Evolutionary conservation across 2,329 filamentous ascomycete species (phyloP).

Genomic region (Pseudonectria foliicola): DNA sequence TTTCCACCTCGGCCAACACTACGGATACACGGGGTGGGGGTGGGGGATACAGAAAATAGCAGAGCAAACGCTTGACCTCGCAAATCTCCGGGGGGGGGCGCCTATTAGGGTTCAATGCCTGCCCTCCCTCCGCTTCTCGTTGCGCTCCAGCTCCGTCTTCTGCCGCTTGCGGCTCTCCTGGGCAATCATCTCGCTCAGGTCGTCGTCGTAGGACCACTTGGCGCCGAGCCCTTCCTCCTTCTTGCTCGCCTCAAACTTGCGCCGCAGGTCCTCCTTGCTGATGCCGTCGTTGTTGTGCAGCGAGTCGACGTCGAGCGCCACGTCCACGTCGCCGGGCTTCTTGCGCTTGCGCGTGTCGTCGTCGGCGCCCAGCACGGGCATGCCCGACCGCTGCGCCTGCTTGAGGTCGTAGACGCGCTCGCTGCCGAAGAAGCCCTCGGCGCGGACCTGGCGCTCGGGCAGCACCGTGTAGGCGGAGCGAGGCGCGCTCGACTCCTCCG

Average conservation of each 20-base stretch:
- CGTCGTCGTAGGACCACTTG: slow-evolving; percentile 73
- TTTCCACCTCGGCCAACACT: slow-evolving; percentile 4
- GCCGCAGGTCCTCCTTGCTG: slow-evolving; percentile 75
- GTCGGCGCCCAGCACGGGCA: slow-evolving; percentile 74
- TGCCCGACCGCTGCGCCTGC: slow-evolving; percentile 36
- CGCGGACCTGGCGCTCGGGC: slow-evolving; percentile 76
- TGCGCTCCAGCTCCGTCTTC: slow-evolving; percentile 78
- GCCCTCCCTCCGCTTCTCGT: slow-evolving; percentile 53
- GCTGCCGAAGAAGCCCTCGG: slow-evolving; percentile 92
- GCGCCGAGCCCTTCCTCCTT: slow-evolving; percentile 59
- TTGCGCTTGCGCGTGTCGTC: slow-evolving; percentile 77
- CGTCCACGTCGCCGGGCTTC: slow-evolving; percentile 92
- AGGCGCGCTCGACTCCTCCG: slow-evolving; percentile 68
- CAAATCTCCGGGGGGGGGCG: not conserved
- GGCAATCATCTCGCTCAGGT: slow-evolving; percentile 92
- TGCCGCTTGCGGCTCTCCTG: slow-evolving; percentile 85
- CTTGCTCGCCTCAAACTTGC: slow-evolving; percentile 68
- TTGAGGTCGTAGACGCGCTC: slow-evolving; percentile 89
- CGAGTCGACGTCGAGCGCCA: slow-evolving; percentile 81
- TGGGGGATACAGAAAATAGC: no score
- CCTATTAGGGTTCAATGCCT: slow-evolving; percentile 42
- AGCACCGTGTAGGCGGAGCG: slow-evolving; percentile 84
- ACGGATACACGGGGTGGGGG: no score
- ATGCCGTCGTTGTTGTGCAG: slow-evolving; percentile 68
- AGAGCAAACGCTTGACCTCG: not conserved